These are phyloP conservation scores for Fusarium veterinarium DNA, from an alignment of 2,329 filamentous ascomycete species.

Conservation along the genomic window DNA sequence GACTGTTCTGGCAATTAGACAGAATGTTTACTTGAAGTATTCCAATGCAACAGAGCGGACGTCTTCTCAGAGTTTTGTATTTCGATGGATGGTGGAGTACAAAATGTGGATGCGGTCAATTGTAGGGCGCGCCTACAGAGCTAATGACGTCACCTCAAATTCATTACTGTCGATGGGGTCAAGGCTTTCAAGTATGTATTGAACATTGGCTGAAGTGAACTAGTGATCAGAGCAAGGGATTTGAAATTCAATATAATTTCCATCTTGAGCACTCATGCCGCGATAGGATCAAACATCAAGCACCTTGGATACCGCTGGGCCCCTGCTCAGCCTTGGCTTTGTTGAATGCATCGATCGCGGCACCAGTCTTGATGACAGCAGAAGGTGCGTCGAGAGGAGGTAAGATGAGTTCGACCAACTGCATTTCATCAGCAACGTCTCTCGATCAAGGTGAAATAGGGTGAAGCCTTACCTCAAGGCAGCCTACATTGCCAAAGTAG, in stretches of 20 bases:
- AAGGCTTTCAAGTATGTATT: accelerated
- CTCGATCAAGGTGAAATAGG: too few relatives aligned
- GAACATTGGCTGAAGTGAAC: background rate
- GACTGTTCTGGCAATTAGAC: accelerated
- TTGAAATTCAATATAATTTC: accelerated
- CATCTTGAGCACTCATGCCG: accelerated
- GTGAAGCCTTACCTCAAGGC: background rate
- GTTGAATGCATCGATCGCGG: background rate
- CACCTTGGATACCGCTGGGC: background rate
- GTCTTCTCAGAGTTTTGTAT: background rate
- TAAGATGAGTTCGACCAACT: background rate
- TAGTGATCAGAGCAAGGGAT: accelerated
- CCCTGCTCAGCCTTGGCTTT: background rate
- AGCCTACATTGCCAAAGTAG: background rate
- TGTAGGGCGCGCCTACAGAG: background rate
- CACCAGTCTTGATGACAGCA: conserved; percentile 1
- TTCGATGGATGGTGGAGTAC: background rate
- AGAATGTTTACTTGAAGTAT: background rate
- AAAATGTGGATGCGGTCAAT: background rate
- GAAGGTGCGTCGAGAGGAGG: background rate
- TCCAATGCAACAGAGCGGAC: accelerated
- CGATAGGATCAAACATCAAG: accelerated
- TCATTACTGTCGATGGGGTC: background rate
- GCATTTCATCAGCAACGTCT: accelerated
- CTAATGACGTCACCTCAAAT: background rate